These are phyloP conservation scores for Lactarius pseudohatsudake DNA, from an alignment of 768 basidiomycete species.

Conservation along the genomic window DNA sequence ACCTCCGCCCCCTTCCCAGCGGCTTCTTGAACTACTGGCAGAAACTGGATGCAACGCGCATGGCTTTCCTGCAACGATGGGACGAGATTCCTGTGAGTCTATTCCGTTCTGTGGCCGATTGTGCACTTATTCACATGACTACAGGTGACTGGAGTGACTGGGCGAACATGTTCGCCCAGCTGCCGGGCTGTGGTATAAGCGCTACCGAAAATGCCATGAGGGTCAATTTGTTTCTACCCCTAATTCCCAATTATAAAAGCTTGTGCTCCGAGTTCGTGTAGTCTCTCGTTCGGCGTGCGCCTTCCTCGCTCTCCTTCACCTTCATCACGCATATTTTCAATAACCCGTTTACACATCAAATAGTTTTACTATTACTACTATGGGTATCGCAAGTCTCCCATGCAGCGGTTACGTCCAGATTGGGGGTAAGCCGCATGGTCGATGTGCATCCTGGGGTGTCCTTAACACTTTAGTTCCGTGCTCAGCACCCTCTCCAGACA, in stretches of 20 bases:
- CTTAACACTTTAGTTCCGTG: background rate
- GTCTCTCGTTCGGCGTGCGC: background rate
- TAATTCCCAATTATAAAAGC: no score
- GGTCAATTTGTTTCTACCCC: no score
- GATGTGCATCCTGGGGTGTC: background rate
- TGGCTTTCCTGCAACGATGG: constrained; percentile 22
- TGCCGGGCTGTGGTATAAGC: constrained; percentile 29
- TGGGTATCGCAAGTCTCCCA: background rate
- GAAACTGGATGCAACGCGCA: constrained; percentile 24
- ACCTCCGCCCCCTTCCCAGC: constrained; percentile 37
- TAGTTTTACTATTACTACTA: background rate
- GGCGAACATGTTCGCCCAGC: constrained; percentile 44
- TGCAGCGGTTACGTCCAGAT: background rate
- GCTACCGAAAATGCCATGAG: background rate
- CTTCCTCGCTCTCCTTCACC: background rate
- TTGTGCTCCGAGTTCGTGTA: no score
- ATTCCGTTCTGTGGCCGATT: background rate
- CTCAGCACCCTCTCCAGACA: background rate
- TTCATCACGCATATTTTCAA: background rate
- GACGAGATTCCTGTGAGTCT: constrained; percentile 25
- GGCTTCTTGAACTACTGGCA: constrained; percentile 38
- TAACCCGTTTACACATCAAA: background rate
- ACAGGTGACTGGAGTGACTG: constrained; percentile 58
- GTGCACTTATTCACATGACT: background rate
- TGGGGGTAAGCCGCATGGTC: background rate